A percentile compares a stretch with the other conserved stretches of the same genome.
phyloP scores from a whole-genome alignment of 768 basidiomycete genomes.

The Tephrocybe rancida region DNA sequence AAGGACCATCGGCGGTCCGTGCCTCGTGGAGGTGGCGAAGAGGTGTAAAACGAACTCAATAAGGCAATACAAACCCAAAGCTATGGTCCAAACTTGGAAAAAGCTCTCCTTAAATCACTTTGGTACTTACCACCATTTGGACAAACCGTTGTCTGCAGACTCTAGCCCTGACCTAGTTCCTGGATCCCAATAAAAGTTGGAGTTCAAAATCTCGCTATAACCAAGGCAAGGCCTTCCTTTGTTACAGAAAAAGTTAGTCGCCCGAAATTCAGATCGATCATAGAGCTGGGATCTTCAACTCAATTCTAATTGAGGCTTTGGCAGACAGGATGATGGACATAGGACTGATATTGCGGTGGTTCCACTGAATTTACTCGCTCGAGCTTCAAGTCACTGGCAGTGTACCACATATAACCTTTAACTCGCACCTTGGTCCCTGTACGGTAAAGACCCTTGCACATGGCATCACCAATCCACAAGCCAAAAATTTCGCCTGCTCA shows the following conservation, averaged over 20 bases:
- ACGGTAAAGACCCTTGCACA: neutral
- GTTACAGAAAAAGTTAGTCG: neutral
- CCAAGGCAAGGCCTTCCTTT: neutral
- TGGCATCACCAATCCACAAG: neutral
- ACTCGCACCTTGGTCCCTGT: constrained; percentile 4
- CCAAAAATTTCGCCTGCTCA: neutral
- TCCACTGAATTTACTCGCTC: too few relatives aligned
- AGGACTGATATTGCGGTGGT: too few relatives aligned
- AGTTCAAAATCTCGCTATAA: neutral
- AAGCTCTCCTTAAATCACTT: neutral
- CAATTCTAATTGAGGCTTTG: too few relatives aligned
- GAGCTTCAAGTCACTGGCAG: too few relatives aligned
- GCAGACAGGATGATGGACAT: too few relatives aligned
- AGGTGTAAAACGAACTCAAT: constrained; percentile 1
- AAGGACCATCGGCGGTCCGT: constrained; percentile 9
- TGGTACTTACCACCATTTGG: neutral
- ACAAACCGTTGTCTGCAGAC: neutral
- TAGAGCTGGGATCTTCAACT: too few relatives aligned
- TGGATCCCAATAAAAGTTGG: neutral
- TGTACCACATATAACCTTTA: too few relatives aligned
- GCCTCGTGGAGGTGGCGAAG: constrained; percentile 12
- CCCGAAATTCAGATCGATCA: neutral
- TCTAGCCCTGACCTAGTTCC: neutral
- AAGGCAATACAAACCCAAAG: constrained; percentile 11
- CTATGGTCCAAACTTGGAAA: constrained; percentile 1